phyloP scores from a whole-genome alignment of 2,329 filamentous ascomycete genomes.

The Pseudofabraea citricarpa region DNA sequence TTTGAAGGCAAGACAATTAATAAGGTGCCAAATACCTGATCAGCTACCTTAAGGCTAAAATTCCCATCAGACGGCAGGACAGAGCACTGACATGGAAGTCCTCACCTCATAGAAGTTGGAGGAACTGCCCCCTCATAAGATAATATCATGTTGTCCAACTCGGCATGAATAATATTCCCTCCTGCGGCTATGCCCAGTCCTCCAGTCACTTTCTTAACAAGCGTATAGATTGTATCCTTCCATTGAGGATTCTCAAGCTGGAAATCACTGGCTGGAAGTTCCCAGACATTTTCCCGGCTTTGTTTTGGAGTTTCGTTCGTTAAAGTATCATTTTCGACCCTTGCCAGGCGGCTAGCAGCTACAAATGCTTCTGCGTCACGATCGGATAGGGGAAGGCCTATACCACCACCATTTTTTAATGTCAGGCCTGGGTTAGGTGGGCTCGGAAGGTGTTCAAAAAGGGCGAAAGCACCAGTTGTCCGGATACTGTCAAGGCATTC shows the following conservation, averaged over 20 bases:
- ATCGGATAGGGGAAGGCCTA: conserved; percentile 21
- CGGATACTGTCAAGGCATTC: conserved; percentile 12
- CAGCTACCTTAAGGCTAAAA: conserved; percentile 38
- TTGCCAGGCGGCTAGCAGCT: conserved; percentile 21
- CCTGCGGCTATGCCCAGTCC: conserved; percentile 28
- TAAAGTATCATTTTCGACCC: conserved; percentile 34
- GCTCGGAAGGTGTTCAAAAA: conserved; percentile 5
- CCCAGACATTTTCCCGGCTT: too few species aligned
- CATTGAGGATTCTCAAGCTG: conserved; percentile 31
- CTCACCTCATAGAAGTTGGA: conserved; percentile 38
- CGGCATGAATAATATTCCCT: conserved; percentile 23
- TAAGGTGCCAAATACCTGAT: conserved; percentile 46
- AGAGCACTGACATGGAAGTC: neutral
- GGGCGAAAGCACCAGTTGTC: conserved; percentile 8
- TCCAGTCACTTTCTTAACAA: conserved; percentile 21
- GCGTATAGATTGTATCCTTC: conserved; percentile 21
- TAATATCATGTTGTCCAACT: conserved; percentile 43
- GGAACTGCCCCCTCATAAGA: conserved; percentile 47
- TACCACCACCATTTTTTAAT: conserved; percentile 13
- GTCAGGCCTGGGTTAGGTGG: conserved; percentile 18
- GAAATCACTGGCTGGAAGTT: conserved; percentile 36
- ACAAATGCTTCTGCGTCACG: conserved; percentile 17
- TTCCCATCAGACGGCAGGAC: too few species aligned
- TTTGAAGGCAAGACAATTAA: conserved; percentile 42
- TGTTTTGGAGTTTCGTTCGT: conserved; percentile 37